Evolutionary conservation across 371 early-diverging fungal species (phyloP), one percentile per base, ranked within the genome.

Genomic region (Ordospora pajunii): DNA sequence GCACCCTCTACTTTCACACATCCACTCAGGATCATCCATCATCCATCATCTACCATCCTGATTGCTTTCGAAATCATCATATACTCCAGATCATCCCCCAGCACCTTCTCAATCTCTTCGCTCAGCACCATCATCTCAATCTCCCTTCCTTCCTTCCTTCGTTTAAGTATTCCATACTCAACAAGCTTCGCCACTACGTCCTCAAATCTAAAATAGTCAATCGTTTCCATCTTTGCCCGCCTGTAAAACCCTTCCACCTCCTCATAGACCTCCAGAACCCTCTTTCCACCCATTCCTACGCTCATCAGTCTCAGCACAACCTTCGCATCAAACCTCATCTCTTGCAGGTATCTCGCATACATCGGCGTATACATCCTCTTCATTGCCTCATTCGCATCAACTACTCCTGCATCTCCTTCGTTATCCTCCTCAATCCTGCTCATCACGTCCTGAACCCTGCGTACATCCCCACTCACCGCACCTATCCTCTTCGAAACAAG

Each of bases 381-480:
- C 70, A 78, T 67, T 71, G 69, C 32, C 27, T 50, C 52, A 53
- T 77, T 51, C 69, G 75, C 21, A 70, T 68, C 51, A 53, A 48
- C 1, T 68, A 68, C 25, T 25, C 37, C 65, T 52, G 27, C 19
- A 69, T 53, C 14, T 14, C 71, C 67, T 69, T 12, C 51, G 11
- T 43, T 67, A 21, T 58, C 40, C 40, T 78, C 76, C 21, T 71
- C 51, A 45, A 75, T 73, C 12, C 73, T 50, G 87, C 89, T 86
- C 84, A 92, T 92, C 40, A 96, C 92, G 32, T 96, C 95, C 67
- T 94, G 84, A 0, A 92, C 93, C 14, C 94, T 88, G 44, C 98
- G 88, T 22, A 95, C 95, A 86, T 97, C 98, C 1, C 97, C 97
- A 53, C 91, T 91, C 5, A 96, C 91, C 0, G 92, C 89, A 67